phyloP scores from a whole-genome alignment of 345 rosid genomes.

The Populus euphratica region DNA sequence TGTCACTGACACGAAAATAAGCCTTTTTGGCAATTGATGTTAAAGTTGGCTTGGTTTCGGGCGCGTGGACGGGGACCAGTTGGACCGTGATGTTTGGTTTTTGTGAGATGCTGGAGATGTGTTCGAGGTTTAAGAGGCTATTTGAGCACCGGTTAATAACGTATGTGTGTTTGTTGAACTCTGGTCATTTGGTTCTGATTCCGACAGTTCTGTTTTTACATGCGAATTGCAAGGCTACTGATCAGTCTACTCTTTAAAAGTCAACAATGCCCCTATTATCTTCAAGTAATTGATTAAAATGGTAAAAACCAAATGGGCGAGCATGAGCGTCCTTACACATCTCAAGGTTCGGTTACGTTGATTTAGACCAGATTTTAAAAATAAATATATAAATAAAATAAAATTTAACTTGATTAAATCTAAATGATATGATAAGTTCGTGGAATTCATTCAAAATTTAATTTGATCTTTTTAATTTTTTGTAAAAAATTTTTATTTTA shows the following conservation, averaged over 20 bases:
- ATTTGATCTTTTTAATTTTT: too few species aligned
- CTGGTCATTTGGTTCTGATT: slow-evolving; percentile 9
- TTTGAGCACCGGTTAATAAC: not conserved
- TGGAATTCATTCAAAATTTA: too few species aligned
- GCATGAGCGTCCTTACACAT: not conserved
- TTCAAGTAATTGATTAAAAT: not conserved
- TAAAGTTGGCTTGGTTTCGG: not conserved
- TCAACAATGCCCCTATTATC: not conserved
- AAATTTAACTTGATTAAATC: too few species aligned
- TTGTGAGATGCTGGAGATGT: not conserved
- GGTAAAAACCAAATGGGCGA: not conserved
- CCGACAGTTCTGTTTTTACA: slow-evolving; percentile 12
- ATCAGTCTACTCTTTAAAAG: not conserved
- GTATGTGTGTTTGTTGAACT: not conserved
- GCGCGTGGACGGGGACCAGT: not conserved
- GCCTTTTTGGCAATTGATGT: not conserved
- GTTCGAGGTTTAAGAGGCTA: not conserved
- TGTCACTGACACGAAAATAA: not conserved
- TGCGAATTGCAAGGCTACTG: not conserved
- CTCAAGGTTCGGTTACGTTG: not conserved
- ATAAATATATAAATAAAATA: too few species aligned
- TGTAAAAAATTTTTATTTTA: too few species aligned
- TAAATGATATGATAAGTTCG: too few species aligned
- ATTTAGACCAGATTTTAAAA: too few species aligned
- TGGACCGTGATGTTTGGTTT: not conserved